These are phyloP conservation scores for Pichia sp. DNA, from an alignment of 1,139 yeast genomes.

Conservation along the genomic window DNA sequence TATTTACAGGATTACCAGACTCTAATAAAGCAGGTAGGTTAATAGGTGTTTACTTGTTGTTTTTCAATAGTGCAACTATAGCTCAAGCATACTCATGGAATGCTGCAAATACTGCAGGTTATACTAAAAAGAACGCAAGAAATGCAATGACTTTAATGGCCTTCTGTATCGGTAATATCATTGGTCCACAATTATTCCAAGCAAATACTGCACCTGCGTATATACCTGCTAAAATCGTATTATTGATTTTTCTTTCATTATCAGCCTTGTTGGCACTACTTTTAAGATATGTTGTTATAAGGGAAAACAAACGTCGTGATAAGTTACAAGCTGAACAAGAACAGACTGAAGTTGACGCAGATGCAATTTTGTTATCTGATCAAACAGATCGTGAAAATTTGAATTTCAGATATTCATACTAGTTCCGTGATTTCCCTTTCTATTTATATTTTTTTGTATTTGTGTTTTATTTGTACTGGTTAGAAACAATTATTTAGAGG, in stretches of 20 bases:
- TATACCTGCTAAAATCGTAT: constrained; percentile 40
- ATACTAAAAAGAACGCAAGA: constrained; percentile 35
- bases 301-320: constrained; percentile 40
- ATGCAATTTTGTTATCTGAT: constrained; percentile 29
- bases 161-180: constrained; percentile 53
- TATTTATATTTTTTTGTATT: background rate
- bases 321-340: constrained; percentile 11
- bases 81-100: constrained; percentile 36
- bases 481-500: too few relatives aligned
- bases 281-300: constrained; percentile 33
- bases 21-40: constrained; percentile 16
- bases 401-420: constrained; percentile 30
- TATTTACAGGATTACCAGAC: constrained; percentile 10
- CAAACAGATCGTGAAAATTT: constrained; percentile 35
- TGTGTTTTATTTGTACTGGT: too few relatives aligned
- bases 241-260: constrained; percentile 37
- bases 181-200: constrained; percentile 44
- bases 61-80: constrained; percentile 14
- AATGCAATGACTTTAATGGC: constrained; percentile 50
- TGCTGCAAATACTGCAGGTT: constrained; percentile 58
- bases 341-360: constrained; percentile 20
- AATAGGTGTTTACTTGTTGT: constrained; percentile 18
- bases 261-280: constrained; percentile 27
- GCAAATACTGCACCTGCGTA: constrained; percentile 37
- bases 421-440: background rate